Evolutionary conservation across 352 stramenopile genomes (phyloP), one percentile per base, ranked within the genome.

Genomic region (Phytophthora litchii): DNA sequence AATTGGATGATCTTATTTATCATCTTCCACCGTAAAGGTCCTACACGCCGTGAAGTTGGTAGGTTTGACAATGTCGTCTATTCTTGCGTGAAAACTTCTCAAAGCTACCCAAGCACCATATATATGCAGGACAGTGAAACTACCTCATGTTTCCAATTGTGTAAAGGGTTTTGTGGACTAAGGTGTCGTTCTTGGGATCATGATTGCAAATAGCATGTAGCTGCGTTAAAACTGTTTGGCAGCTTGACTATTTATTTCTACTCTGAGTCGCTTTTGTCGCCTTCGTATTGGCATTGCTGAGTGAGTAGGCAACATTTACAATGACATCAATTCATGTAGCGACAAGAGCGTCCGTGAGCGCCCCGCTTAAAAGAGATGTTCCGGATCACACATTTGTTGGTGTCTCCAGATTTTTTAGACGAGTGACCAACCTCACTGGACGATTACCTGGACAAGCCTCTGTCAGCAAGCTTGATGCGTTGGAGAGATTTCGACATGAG

Each of bases 381-480:
- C 3, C 36, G 42, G 25, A 34, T 64, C 19, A 40, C 48, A 11
- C 27, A 37, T 1, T 63, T 32, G 31, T 29, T 40, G 0, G 16
- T 27, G 31, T 42, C 23, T 7, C 12, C 4, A 19, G n/a, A 2
- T 29, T 27, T 7, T 31, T 48, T 21, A 54, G 4, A 21, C 23
- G 21, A 31, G 27, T 54, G 2, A 5, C 7, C 8, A 38, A 16
- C 0, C 41, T 71, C 36, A 34, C 35, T 17, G 62, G 62, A 11
- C 41, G 56, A 19, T 32, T 76, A 19, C 53, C 58, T 10, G 67
- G 64, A 0, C 58, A 79, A 1, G 57, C 62, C 45, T 74, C 63
- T 3, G 52, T 80, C 3, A 76, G 67, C 42, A 79, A 79, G 32
- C 42, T 74, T 7, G 54, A 73, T 7, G 48, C 60, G 20, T 69